Evolutionary conservation across 1,139 yeast species (phyloP), one percentile per base, ranked within the genome.

Genomic region (Suhomyces yuchorum): DNA sequence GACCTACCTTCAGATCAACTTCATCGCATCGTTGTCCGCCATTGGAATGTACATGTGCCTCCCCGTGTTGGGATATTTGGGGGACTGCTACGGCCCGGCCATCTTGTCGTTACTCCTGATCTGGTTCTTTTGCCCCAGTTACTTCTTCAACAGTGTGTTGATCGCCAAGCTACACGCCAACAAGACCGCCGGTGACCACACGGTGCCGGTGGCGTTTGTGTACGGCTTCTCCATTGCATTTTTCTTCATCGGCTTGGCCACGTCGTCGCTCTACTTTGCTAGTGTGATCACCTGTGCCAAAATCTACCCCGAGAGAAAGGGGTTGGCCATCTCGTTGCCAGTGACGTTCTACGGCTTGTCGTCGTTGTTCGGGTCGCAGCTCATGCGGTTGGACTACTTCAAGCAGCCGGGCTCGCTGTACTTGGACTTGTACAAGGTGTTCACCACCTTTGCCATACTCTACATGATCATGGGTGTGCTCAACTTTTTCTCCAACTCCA

Each of bases 291-390:
- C 96, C 1, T 89, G 97, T 67, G 96, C 97, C 2, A 84, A 85
- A 56, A 79, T 90, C 22, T 87, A 82, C 59, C 96, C 96, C 0
- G 71, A 81, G 33, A 76, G 75, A 42, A 87, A 88, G 51, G 87
- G 96, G 2, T 68, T 92, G 51, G 87, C 96, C 36, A 90, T 93
- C 40, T 86, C 96, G 41, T 77, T 88, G 34, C 98, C 98, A 0
- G 92, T 93, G 3, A 82, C 96, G 0, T 85, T 87, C 53, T 91
- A 87, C 65, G 98, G 98, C 1, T 63, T 90, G 24, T 85, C 96
- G 8, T 82, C 96, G 3, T 70, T 87, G 46, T 66, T 87, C 50
- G 81, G 82, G 3, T 81, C 85, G 8, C 87, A 81, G 58, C 54
- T 82, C 7, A 63, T 84, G 60, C 77, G 78, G 46, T 51, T 74